Evolutionary conservation across 1,139 yeast genomes (phyloP), one percentile per base, ranked within the genome.

Genomic region (Hansenula lynferdii): DNA sequence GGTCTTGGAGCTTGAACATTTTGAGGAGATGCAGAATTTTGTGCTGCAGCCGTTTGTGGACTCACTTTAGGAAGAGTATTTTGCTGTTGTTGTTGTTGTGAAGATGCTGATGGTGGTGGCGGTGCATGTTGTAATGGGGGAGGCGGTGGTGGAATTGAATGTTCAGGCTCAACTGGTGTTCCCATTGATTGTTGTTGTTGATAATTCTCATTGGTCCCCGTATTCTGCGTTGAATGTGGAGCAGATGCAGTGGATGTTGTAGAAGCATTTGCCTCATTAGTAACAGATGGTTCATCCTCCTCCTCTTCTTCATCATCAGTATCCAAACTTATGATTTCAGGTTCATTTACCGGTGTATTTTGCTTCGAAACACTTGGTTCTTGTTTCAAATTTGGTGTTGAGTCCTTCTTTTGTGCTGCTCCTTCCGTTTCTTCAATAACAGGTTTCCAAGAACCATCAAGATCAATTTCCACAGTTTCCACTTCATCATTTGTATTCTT

Each of bases 391-490:
- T 70, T 62, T 12, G 68, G 71, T 27, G 69, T 69, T 17, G 29
- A 17, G 8, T 16, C 14, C 11, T 27, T 27, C n/a, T 17, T 27
- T 10, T 27, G 29, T 3, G 20, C n/a, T 27, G 29, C 10, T 6
- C 42, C 43, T n/a, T 59, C 59, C 6, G 54, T 61, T 17, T 58
- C 66, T 19, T 61, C 62, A n/a, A 50, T 48, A 11, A 63, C 49
- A 1, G 63, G 62, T 9, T 54, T 57, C 87, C 89, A 83, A 0
- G 69, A 49, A 0, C 90, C 90, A 54, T 81, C 80, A 3, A 64
- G 58, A 21, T 70, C 66, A 18, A 84, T 62, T 36, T 70, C 72
- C 8, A 82, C 78, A 22, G 65, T 66, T 31, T 80, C 86, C 4
- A 70, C 69, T 18, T 69, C 74, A 4, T 64, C 70, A 11, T 56